Evolutionary conservation across 805 yeast species (phyloP), one percentile per base, ranked within the genome.

Genomic region (Teunomyces stri): DNA sequence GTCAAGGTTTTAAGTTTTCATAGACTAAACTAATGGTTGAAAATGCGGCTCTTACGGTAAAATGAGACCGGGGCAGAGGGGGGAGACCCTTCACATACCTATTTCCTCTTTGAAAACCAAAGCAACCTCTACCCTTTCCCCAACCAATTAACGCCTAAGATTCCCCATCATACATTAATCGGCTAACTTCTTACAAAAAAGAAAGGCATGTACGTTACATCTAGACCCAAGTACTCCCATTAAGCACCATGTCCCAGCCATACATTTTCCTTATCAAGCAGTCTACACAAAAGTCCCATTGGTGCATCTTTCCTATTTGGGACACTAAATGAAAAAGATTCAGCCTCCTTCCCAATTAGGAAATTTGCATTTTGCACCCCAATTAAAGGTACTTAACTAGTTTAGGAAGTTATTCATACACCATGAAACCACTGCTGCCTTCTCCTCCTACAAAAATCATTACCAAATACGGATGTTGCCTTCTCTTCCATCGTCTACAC

Each of bases 291-390:
- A 16, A 22, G 20, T 15, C 13, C 3, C 20, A 5, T 22, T 10
- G 9, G 29, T 11, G 34, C 34, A 13, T 9, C 28, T 37, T 37
- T 37, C 40, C 40, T 21, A 12, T n/a, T 37, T 37, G 29, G 40
- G 40, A 37, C 29, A 21, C 11, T 11, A n/a, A 12, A 22, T 18
- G 20, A 10, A 13, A 21, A 22, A 21, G 20, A 21, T 12, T 21
- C 3, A 3, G 12, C 40, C 28, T 21, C 40, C 40, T 37, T 37
- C 40, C 40, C 13, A 37, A 37, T 37, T 29, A 22, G 40, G 40
- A 37, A 37, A 37, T 37, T 37, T 37, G 11, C 40, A 37, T 22
- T 22, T 37, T 37, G 40, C 40, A 37, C 16, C 20, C 40, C 10
- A 37, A 21, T 21, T 5, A 13, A n/a, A n/a, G 20, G 28, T 11